Percentiles rank a stretch among this genome's conserved stretches.
Evolutionary conservation across 139 green algal species (phyloP).

Genomic region (Tetradesmus lagerheimii): DNA sequence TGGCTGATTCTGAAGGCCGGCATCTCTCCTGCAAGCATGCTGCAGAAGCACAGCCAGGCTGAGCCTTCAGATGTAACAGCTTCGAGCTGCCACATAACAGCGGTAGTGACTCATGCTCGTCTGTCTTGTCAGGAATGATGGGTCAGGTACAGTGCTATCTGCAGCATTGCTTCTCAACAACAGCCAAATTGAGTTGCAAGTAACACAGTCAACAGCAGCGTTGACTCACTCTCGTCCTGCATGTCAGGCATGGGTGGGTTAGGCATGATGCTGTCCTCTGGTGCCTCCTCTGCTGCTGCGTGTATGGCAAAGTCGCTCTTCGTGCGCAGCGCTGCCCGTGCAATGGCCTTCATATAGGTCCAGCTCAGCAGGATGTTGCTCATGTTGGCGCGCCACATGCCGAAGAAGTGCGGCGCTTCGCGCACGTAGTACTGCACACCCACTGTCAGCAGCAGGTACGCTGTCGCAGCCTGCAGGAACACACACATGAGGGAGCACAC

Average conservation of each 20-base stretch:
- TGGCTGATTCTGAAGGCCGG: too few species aligned
- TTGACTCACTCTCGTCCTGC: not conserved
- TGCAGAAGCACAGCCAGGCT: too few species aligned
- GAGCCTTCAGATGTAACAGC: too few species aligned
- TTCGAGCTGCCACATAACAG: too few species aligned
- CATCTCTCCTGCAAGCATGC: too few species aligned
- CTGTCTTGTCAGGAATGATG: too few species aligned
- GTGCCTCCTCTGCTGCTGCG: slow-evolving; percentile 1
- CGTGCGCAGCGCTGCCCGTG: not conserved
- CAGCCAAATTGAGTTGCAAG: not conserved
- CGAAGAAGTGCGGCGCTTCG: slow-evolving; percentile 23
- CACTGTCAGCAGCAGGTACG: slow-evolving; percentile 10
- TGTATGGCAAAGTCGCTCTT: slow-evolving; percentile 30
- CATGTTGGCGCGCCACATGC: slow-evolving; percentile 42
- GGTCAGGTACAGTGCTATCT: too few species aligned
- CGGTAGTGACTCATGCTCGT: too few species aligned
- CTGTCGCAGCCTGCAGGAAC: not conserved
- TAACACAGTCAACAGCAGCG: not conserved
- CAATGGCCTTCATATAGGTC: slow-evolving; percentile 35
- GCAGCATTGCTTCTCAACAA: not conserved
- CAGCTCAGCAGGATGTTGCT: slow-evolving; percentile 32
- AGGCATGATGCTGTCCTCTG: not conserved
- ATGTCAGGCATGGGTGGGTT: slow-evolving; percentile 8
- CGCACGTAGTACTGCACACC: slow-evolving; percentile 39
- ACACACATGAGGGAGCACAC: not conserved